These are phyloP conservation scores for Anthracocystis setariae DNA, from an alignment of 1,284 basidiomycete genomes.

Conservation along the genomic window DNA sequence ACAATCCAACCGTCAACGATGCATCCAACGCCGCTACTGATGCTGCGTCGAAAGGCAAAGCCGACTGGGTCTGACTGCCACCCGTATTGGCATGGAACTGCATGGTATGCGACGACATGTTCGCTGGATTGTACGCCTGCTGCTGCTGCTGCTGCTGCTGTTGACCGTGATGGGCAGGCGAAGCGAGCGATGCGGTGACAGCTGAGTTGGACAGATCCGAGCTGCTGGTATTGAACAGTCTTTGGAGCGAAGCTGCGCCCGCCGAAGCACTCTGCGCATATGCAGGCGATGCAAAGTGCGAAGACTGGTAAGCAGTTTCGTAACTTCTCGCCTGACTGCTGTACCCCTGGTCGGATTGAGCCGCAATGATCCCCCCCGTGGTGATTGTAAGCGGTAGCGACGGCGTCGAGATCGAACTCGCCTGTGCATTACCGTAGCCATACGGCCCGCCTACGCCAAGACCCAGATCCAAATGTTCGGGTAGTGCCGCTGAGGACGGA, in stretches of 20 bases:
- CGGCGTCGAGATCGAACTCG: slow-evolving; percentile 6
- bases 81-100: too few relatives aligned
- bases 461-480: slow-evolving; percentile 14
- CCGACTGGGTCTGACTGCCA: too few relatives aligned
- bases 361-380: not conserved
- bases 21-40: slow-evolving; percentile 11
- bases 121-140: too few relatives aligned
- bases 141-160: too few relatives aligned
- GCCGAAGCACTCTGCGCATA: not conserved
- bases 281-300: not conserved
- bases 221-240: not conserved
- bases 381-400: slow-evolving; percentile 5
- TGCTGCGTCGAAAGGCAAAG: too few relatives aligned
- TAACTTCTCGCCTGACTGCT: slow-evolving; percentile 4
- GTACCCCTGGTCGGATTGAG: slow-evolving; percentile 3
- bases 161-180: too few relatives aligned
- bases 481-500: slow-evolving; percentile 3
- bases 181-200: too few relatives aligned
- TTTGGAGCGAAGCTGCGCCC: not conserved
- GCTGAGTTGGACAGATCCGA: not conserved
- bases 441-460: not conserved
- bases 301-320: slow-evolving; percentile 3
- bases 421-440: slow-evolving; percentile 3
- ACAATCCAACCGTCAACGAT: slow-evolving; percentile 15
- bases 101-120: too few relatives aligned